Percentiles rank a stretch among this genome's conserved stretches.
Evolutionary conservation across 768 basidiomycete genomes (phyloP).

Genomic region (Russula ochroleuca): DNA sequence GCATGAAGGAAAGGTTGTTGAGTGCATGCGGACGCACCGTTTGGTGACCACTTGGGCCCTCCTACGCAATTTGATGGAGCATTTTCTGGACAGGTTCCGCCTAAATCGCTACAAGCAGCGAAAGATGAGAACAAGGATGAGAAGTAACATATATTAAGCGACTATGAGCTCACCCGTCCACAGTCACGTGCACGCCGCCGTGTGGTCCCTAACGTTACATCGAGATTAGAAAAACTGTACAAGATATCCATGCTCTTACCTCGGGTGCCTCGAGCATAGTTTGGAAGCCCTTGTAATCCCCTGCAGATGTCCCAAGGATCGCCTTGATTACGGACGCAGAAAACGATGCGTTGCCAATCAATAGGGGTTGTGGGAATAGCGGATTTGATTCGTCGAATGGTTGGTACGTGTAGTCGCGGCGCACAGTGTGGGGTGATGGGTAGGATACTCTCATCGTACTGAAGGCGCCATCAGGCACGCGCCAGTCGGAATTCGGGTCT

Average conservation of each 20-base stretch:
- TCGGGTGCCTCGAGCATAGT: constrained; percentile 32
- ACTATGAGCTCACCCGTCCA: constrained; percentile 32
- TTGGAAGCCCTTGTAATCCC: constrained; percentile 37
- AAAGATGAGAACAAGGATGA: neutral
- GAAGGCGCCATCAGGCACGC: constrained; percentile 34
- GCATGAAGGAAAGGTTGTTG: neutral
- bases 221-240: neutral
- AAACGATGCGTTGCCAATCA: constrained; percentile 32
- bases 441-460: constrained; percentile 32
- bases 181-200: constrained; percentile 34
- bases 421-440: constrained; percentile 34
- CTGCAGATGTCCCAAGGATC: constrained; percentile 31
- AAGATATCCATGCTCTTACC: constrained; percentile 23
- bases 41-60: constrained; percentile 34
- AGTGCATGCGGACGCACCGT: constrained; percentile 29
- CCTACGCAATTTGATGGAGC: constrained; percentile 30
- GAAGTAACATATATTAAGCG: neutral
- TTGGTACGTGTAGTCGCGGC: constrained; percentile 36
- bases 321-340: constrained; percentile 29
- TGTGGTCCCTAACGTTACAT: constrained; percentile 35
- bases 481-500: constrained; percentile 27
- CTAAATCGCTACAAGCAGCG: constrained; percentile 31
- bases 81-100: constrained; percentile 33
- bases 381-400: constrained; percentile 29
- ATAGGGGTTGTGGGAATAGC: constrained; percentile 28